Conservation (phyloP, 495 filamentous ascomycete species). For the Pseudoneurospora amorphoporcata region DNA sequence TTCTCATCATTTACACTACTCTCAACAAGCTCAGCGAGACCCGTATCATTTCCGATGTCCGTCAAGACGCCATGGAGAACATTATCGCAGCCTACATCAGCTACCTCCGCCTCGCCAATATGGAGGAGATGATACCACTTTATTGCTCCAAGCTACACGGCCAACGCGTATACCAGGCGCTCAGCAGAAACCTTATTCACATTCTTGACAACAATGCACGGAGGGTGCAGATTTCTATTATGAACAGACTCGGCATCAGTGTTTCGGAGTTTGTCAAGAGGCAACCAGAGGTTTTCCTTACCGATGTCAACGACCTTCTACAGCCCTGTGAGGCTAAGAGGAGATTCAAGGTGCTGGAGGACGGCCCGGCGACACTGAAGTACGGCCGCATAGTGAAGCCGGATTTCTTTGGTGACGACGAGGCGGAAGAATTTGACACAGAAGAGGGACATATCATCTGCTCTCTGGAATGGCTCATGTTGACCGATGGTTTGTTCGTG, state of each 20-base stretch:
- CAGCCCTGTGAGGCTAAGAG: constrained; percentile 22
- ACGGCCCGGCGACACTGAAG: constrained; percentile 31
- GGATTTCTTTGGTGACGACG: constrained; percentile 54
- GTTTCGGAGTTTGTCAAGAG: constrained; percentile 36
- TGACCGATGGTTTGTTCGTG: constrained; percentile 58
- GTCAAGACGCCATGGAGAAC: constrained; percentile 42
- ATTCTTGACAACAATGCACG: constrained; percentile 35
- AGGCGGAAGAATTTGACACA: constrained; percentile 33
- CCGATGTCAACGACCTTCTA: constrained; percentile 24
- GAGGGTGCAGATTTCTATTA: constrained; percentile 51
- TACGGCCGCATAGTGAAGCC: constrained; percentile 43
- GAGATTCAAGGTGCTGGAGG: constrained; percentile 41
- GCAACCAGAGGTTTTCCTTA: constrained; percentile 47
- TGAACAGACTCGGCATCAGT: constrained; percentile 44
- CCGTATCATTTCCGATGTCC: constrained; percentile 11
- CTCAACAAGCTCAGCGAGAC: constrained; percentile 43
- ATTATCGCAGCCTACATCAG: constrained; percentile 74
- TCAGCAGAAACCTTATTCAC: constrained; percentile 48
- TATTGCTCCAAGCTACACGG: constrained; percentile 70
- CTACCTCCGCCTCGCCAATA: constrained; percentile 55
- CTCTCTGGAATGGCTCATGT: constrained; percentile 74
- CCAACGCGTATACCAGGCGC: constrained; percentile 33
- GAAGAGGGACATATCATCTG: constrained; percentile 65
- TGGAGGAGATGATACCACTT: constrained; percentile 67
- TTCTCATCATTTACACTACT: constrained; percentile 34